A percentile compares a stretch with the other conserved stretches of the same genome.
Conservation (phyloP, 305 asterid genomes). For the Solanum hybrid region DNA sequence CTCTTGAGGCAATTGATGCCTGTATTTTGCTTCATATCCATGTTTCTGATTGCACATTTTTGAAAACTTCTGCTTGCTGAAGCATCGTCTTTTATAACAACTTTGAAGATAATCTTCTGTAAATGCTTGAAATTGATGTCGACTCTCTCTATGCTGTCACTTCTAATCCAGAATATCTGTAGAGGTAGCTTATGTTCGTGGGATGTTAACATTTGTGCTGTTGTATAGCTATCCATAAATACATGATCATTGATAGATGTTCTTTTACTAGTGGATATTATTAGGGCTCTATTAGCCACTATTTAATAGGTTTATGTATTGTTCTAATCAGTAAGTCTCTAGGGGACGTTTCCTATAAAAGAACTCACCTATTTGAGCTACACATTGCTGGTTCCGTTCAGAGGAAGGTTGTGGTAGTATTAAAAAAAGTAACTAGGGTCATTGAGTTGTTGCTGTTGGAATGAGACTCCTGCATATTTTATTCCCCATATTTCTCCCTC, state of each 20-base stretch:
- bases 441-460: neutral
- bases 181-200: neutral
- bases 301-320: neutral
- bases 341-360: neutral
- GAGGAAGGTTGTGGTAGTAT: neutral
- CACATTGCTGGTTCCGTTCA: neutral
- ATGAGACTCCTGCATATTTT: neutral
- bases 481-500: neutral
- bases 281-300: neutral
- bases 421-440: neutral
- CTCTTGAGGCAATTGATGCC: neutral
- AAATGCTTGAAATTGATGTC: neutral
- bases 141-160: neutral
- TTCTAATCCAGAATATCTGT: neutral
- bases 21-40: neutral
- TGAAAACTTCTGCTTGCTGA: neutral
- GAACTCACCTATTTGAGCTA: neutral
- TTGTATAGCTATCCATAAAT: neutral
- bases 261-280: neutral
- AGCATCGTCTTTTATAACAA: neutral
- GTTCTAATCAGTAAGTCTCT: neutral
- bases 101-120: neutral
- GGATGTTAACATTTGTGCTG: neutral
- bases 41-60: neutral
- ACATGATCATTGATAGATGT: neutral